Conservation (phyloP, 1,139 yeast species). For the Zygosaccharomyces pseudobailii region DNA sequence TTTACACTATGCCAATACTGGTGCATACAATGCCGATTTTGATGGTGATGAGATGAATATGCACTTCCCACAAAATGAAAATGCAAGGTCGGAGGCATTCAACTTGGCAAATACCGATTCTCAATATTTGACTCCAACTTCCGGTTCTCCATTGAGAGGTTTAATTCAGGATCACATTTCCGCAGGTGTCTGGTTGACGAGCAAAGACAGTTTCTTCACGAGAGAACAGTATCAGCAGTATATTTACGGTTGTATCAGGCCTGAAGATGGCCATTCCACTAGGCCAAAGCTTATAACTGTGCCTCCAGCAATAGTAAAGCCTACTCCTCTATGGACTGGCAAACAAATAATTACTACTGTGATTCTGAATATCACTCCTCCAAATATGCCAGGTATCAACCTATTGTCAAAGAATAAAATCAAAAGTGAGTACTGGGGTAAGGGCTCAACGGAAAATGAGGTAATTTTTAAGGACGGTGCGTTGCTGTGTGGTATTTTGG, state of each 20-base stretch:
- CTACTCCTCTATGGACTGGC: slow-evolving; percentile 96
- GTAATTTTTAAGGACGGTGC: slow-evolving; percentile 87
- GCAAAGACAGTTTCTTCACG: slow-evolving; percentile 84
- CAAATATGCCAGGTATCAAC: slow-evolving; percentile 85
- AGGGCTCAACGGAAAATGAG: slow-evolving; percentile 73
- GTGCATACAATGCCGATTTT: slow-evolving; percentile 98
- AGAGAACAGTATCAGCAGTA: slow-evolving; percentile 92
- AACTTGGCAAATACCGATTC: slow-evolving; percentile 94
- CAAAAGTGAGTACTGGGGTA: slow-evolving; percentile 94
- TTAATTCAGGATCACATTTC: slow-evolving; percentile 98
- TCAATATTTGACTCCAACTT: slow-evolving; percentile 95
- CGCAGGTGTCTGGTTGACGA: slow-evolving; percentile 98
- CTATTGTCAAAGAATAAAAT: slow-evolving; percentile 79
- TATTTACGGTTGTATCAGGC: slow-evolving; percentile 89
- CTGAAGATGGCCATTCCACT: slow-evolving; percentile 96
- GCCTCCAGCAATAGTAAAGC: slow-evolving; percentile 87
- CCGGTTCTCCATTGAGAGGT: slow-evolving; percentile 98
- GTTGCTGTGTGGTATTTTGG: slow-evolving; percentile 84
- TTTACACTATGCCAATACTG: slow-evolving; percentile 97
- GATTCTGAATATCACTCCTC: slow-evolving; percentile 78
- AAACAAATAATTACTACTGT: slow-evolving; percentile 94
- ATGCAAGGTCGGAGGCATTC: slow-evolving; percentile 94
- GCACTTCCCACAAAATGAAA: slow-evolving; percentile 99
- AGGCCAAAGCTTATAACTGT: slow-evolving; percentile 66
- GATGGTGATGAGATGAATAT: slow-evolving; percentile 99